phyloP scores from a whole-genome alignment of 1,139 yeast genomes.

The Geotrichum australiense region DNA sequence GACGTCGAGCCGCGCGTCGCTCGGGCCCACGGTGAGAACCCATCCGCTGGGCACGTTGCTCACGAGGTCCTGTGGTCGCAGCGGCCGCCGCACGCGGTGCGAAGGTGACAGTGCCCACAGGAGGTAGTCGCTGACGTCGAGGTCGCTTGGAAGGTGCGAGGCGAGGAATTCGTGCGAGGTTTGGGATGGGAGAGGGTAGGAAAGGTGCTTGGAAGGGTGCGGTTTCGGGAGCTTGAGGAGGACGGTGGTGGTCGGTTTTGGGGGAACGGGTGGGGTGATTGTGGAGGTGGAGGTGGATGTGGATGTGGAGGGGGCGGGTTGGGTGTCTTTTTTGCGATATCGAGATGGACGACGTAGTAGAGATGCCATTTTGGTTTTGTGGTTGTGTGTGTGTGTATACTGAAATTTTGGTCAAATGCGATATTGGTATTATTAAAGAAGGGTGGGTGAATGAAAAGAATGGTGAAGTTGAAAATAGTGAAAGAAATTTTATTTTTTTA shows the following conservation, averaged over 20 bases:
- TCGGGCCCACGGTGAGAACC: neutral
- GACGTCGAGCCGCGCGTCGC: slow-evolving; percentile 20
- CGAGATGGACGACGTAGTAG: slow-evolving; percentile 1
- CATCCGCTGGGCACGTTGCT: neutral
- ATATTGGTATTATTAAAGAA: neutral
- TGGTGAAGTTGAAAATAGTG: neutral
- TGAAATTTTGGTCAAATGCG: neutral
- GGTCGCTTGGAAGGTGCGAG: neutral
- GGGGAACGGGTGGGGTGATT: neutral
- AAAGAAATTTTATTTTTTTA: neutral
- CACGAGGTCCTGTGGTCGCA: neutral
- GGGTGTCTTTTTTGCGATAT: neutral
- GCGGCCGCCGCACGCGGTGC: neutral
- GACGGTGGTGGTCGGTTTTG: neutral
- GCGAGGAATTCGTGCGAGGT: neutral
- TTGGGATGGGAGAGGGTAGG: neutral
- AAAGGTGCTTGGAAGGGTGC: neutral
- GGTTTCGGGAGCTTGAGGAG: slow-evolving; percentile 1
- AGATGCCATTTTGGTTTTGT: neutral
- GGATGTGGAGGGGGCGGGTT: neutral
- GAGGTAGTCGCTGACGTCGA: neutral
- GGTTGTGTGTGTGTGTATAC: neutral
- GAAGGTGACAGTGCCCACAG: neutral
- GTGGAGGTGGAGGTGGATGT: neutral
- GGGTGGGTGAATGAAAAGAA: neutral